A percentile compares a stretch with the other conserved stretches of the same genome.
These are phyloP conservation scores for Pythium diclinum DNA, from an alignment of 352 stramenopile species.

Conservation along the genomic window DNA sequence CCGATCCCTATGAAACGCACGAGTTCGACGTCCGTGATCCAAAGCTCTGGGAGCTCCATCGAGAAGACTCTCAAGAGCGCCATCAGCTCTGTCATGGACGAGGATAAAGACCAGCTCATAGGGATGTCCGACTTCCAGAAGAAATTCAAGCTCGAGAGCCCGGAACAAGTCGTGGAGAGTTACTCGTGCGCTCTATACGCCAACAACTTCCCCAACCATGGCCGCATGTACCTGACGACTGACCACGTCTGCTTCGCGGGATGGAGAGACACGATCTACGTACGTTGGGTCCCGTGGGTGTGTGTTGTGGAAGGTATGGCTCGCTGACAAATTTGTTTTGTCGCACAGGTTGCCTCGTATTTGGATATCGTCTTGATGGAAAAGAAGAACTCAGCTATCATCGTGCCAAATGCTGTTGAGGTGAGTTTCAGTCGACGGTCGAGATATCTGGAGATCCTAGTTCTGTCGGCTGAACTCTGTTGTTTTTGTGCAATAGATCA, in stretches of 20 bases:
- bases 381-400: constrained; percentile 84
- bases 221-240: constrained; percentile 71
- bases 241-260: constrained; percentile 78
- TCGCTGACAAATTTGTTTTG: not conserved
- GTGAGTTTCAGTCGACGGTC: constrained; percentile 23
- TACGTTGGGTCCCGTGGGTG: constrained; percentile 28
- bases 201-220: constrained; percentile 80
- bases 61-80: constrained; percentile 9
- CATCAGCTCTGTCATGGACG: constrained; percentile 31
- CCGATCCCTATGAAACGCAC: constrained; percentile 17
- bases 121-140: constrained; percentile 75
- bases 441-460: no score
- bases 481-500: not conserved
- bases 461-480: not conserved
- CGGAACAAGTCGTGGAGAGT: constrained; percentile 81
- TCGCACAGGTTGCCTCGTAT: constrained; percentile 56
- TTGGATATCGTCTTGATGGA: constrained; percentile 71
- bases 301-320: not conserved
- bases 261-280: constrained; percentile 79
- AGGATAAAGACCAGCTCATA: constrained; percentile 42
- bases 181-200: constrained; percentile 80
- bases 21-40: not conserved
- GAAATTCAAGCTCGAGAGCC: constrained; percentile 71
- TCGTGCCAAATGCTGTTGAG: constrained; percentile 86
- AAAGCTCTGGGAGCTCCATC: not conserved